These are phyloP conservation scores for Carex kokanica DNA, from an alignment of 176 grass and related monocot species.

Conservation along the genomic window DNA sequence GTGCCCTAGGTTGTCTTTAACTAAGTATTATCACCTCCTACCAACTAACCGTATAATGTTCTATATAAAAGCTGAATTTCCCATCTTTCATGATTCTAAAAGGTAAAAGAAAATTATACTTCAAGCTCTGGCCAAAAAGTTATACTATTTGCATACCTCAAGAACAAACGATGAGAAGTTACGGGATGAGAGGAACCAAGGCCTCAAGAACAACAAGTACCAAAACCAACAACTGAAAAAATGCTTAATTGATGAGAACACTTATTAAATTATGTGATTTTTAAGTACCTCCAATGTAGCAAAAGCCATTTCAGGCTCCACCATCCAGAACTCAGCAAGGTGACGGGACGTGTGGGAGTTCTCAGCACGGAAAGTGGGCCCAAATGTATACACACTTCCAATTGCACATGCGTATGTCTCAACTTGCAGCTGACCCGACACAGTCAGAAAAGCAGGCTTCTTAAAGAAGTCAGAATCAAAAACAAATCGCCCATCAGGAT, in stretches of 20 bases:
- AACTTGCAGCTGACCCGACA: slow-evolving; percentile 93
- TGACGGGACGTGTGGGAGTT: slow-evolving; percentile 89
- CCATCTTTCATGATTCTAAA: not conserved
- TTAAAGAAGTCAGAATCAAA: slow-evolving; percentile 85
- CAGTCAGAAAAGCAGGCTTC: slow-evolving; percentile 90
- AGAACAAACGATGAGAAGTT: not conserved
- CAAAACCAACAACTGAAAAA: not conserved
- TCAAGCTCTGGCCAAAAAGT: not conserved
- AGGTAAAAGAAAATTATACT: not conserved
- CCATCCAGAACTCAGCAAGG: slow-evolving; percentile 99
- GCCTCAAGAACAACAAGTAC: not conserved
- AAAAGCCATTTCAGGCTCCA: slow-evolving; percentile 96
- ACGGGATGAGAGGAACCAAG: not conserved
- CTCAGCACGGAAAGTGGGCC: slow-evolving; percentile 91
- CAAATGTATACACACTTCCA: slow-evolving; percentile 92
- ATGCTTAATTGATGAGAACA: not conserved
- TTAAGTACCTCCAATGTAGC: slow-evolving; percentile 76
- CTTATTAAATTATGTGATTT: not conserved
- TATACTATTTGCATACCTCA: not conserved
- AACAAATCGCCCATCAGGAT: slow-evolving; percentile 60
- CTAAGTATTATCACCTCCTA: not conserved
- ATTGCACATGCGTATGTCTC: slow-evolving; percentile 91
- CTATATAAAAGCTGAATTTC: not conserved
- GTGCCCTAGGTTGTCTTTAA: not conserved
- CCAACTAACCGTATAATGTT: not conserved